Conservation (phyloP, 192 early-diverging fungal genomes). For the Entomortierella parvispora region DNA sequence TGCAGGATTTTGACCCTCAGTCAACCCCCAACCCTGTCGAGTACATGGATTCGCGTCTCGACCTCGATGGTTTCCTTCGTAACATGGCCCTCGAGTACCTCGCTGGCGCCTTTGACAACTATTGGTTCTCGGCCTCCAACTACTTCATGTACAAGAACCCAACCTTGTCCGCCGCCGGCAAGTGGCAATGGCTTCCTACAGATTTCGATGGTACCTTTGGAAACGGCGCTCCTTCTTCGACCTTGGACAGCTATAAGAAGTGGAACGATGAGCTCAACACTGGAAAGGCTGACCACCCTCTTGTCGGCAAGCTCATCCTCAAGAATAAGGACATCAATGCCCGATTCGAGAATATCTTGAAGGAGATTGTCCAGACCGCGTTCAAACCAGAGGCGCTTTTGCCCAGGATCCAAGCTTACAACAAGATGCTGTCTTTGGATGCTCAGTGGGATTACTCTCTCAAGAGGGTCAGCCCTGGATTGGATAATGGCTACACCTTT, state of each 20-base stretch:
- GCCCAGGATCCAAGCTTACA: constrained; percentile 14
- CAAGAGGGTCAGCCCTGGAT: constrained; percentile 1
- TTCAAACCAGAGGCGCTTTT: constrained; percentile 19
- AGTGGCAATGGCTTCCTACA: constrained; percentile 22
- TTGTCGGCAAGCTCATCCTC: constrained; percentile 16
- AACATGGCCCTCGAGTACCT: constrained; percentile 27
- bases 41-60: constrained; percentile 7
- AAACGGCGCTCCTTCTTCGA: constrained; percentile 6
- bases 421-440: constrained; percentile 22
- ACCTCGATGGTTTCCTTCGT: constrained; percentile 22
- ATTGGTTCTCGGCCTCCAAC: constrained; percentile 15
- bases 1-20: constrained; percentile 12
- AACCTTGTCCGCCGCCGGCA: constrained; percentile 4
- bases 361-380: constrained; percentile 8
- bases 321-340: constrained; percentile 9
- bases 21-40: constrained; percentile 4
- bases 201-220: constrained; percentile 22
- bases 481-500: constrained; percentile 14
- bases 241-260: background rate
- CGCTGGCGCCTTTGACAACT: constrained; percentile 17
- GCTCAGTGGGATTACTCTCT: constrained; percentile 17
- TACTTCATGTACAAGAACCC: constrained; percentile 23
- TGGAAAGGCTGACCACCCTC: background rate
- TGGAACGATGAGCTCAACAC: constrained; percentile 2
- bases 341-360: constrained; percentile 6